Evolutionary conservation across 2,329 filamentous ascomycete genomes (phyloP).

Genomic region (Ilyonectria sp.): DNA sequence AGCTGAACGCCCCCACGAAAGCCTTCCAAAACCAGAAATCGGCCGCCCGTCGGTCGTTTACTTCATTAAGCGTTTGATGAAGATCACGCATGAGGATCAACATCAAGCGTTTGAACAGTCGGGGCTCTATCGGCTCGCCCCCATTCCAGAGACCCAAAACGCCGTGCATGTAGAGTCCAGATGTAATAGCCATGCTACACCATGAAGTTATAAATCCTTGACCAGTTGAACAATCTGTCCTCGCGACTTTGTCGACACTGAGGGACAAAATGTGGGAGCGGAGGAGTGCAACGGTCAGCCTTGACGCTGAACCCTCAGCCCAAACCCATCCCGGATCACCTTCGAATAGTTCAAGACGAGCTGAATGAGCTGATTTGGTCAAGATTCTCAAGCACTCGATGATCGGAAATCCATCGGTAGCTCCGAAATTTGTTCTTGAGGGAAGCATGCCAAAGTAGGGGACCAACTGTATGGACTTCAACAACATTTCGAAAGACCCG

Average conservation of each 20-base stretch:
- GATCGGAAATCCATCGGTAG: conserved; percentile 31
- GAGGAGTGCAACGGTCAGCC: conserved; percentile 29
- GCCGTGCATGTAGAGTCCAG: conserved; percentile 36
- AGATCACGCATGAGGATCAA: conserved; percentile 32
- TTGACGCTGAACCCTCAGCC: conserved; percentile 43
- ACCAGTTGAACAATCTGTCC: accelerated
- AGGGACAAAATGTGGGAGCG: conserved; percentile 37
- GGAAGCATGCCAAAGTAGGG: conserved; percentile 39
- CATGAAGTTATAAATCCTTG: conserved; percentile 31
- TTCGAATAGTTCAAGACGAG: not conserved
- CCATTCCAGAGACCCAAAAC: conserved; percentile 37
- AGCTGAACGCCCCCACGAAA: conserved; percentile 34
- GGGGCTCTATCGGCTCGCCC: conserved; percentile 14
- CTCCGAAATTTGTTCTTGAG: conserved; percentile 2
- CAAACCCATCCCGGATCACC: conserved; percentile 42
- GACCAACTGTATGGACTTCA: conserved; percentile 34
- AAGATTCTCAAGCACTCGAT: conserved; percentile 37
- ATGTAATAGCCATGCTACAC: conserved; percentile 34
- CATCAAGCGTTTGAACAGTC: conserved; percentile 25
- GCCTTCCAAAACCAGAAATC: conserved; percentile 43
- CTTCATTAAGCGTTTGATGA: not conserved
- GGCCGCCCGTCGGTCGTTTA: accelerated
- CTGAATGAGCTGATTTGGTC: conserved; percentile 20
- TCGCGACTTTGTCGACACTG: not conserved
- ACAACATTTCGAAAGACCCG: conserved; percentile 33